Conservation (phyloP, 1,139 yeast species). For the Candida sp. region DNA sequence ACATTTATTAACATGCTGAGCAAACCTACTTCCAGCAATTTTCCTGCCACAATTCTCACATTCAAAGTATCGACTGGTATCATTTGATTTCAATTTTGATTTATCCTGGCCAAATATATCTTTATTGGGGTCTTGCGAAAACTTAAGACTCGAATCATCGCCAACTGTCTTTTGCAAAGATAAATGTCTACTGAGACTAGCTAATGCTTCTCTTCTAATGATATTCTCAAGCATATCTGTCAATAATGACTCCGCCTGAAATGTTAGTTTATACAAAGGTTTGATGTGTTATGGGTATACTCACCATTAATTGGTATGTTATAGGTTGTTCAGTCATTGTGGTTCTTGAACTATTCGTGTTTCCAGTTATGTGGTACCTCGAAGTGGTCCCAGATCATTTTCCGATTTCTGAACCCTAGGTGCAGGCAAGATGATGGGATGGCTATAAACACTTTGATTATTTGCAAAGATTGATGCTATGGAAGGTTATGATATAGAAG, state of each 20-base stretch:
- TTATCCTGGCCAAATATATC: conserved; percentile 45
- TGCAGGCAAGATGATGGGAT: conserved; percentile 5
- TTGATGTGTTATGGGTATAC: not conserved
- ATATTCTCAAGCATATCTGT: conserved; percentile 34
- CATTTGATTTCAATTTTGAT: conserved; percentile 34
- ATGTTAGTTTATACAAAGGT: not conserved
- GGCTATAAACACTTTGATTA: not conserved
- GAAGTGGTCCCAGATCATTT: not conserved
- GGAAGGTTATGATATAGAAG: conserved; percentile 32
- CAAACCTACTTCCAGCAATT: conserved; percentile 88
- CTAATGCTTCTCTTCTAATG: conserved; percentile 31
- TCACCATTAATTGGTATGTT: conserved; percentile 6
- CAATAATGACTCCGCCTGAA: conserved; percentile 26
- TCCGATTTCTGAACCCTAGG: not conserved
- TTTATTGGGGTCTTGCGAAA: conserved; percentile 12
- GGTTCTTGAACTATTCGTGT: not conserved
- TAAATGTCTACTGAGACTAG: conserved; percentile 22
- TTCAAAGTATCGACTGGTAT: conserved; percentile 54
- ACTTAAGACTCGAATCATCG: conserved; percentile 5
- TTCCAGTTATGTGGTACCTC: not conserved
- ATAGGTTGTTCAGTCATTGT: conserved; percentile 8
- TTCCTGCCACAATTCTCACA: conserved; percentile 83
- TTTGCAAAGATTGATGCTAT: conserved; percentile 3
- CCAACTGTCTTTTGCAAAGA: conserved; percentile 19
- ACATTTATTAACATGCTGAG: conserved; percentile 90